Percentiles rank a stretch among this genome's conserved stretches.
These are phyloP conservation scores for Komagataella ulmi DNA, from an alignment of 805 yeast genomes.

Conservation along the genomic window DNA sequence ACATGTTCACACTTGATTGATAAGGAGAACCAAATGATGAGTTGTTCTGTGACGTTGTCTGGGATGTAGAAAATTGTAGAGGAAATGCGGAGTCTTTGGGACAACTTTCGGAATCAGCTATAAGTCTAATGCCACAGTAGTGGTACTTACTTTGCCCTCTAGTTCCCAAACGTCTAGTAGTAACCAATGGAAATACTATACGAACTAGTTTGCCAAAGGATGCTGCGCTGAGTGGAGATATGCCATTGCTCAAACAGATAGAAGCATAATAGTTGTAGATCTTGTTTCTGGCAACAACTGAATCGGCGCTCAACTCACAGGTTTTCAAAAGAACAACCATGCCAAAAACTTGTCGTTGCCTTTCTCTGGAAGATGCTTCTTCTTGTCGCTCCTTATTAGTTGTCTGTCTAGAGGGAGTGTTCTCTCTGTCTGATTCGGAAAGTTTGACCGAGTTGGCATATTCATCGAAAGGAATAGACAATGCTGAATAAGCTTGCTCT, in stretches of 20 bases:
- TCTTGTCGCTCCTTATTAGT: slow-evolving; percentile 7
- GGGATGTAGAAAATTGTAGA: not conserved
- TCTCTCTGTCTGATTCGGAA: slow-evolving; percentile 14
- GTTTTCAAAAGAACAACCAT: slow-evolving; percentile 66
- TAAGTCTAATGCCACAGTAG: slow-evolving; percentile 58
- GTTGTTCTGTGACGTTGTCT: not conserved
- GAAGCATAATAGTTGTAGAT: slow-evolving; percentile 57
- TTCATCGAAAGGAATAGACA: slow-evolving; percentile 20
- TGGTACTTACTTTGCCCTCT: slow-evolving; percentile 78
- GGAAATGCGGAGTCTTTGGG: not conserved
- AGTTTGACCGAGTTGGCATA: slow-evolving; percentile 20
- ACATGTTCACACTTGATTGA: not conserved
- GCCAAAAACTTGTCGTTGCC: slow-evolving; percentile 68
- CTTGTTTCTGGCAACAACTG: slow-evolving; percentile 51
- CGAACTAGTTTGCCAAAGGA: slow-evolving; percentile 66
- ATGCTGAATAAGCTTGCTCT: slow-evolving; percentile 20
- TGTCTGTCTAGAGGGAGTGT: slow-evolving; percentile 3
- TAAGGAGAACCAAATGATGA: not conserved
- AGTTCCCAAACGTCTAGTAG: slow-evolving; percentile 69
- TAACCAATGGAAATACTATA: slow-evolving; percentile 48
- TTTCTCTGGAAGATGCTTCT: slow-evolving; percentile 21
- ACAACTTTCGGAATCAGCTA: slow-evolving; percentile 17
- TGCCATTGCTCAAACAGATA: slow-evolving; percentile 37
- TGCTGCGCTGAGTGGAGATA: slow-evolving; percentile 58
- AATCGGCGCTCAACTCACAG: slow-evolving; percentile 34